These are phyloP conservation scores for Boletus reticuloceps DNA, from an alignment of 768 basidiomycete species.

Conservation along the genomic window DNA sequence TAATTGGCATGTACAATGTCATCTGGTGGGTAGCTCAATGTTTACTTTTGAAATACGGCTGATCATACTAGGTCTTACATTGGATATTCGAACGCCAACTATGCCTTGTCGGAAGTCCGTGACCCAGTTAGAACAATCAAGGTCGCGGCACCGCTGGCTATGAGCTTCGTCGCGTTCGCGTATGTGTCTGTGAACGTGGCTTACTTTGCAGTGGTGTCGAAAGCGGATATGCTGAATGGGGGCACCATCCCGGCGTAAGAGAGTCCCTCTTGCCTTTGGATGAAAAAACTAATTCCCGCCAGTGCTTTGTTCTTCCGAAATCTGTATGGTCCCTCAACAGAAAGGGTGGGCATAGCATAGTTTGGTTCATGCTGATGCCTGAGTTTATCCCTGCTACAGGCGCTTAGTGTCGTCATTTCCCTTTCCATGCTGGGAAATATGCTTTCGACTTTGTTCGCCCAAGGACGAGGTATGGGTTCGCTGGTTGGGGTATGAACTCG, in stretches of 20 bases:
- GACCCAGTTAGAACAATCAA: slow-evolving; percentile 72
- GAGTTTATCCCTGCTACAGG: slow-evolving; percentile 33
- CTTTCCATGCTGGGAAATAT: slow-evolving; percentile 65
- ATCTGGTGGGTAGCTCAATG: slow-evolving; percentile 49
- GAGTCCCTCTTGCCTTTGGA: neutral
- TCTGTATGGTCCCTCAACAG: slow-evolving; percentile 60
- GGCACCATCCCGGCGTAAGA: slow-evolving; percentile 67
- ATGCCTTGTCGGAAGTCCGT: slow-evolving; percentile 66
- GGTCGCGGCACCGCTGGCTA: slow-evolving; percentile 64
- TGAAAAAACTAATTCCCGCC: neutral
- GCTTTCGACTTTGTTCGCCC: slow-evolving; percentile 59
- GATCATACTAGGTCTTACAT: slow-evolving; percentile 54
- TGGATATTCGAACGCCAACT: slow-evolving; percentile 75
- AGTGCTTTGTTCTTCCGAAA: slow-evolving; percentile 76
- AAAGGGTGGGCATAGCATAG: slow-evolving; percentile 42
- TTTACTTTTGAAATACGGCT: neutral
- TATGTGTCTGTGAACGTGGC: slow-evolving; percentile 70
- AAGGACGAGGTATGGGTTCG: slow-evolving; percentile 54
- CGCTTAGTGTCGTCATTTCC: slow-evolving; percentile 59
- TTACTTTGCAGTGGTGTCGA: slow-evolving; percentile 73
- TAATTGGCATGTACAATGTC: slow-evolving; percentile 63
- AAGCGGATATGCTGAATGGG: slow-evolving; percentile 61
- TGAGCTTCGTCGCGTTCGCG: slow-evolving; percentile 52
- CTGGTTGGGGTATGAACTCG: neutral
- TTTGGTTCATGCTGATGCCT: neutral